Conservation (phyloP, 768 basidiomycete species). For the Fistulinella prunicolor region DNA sequence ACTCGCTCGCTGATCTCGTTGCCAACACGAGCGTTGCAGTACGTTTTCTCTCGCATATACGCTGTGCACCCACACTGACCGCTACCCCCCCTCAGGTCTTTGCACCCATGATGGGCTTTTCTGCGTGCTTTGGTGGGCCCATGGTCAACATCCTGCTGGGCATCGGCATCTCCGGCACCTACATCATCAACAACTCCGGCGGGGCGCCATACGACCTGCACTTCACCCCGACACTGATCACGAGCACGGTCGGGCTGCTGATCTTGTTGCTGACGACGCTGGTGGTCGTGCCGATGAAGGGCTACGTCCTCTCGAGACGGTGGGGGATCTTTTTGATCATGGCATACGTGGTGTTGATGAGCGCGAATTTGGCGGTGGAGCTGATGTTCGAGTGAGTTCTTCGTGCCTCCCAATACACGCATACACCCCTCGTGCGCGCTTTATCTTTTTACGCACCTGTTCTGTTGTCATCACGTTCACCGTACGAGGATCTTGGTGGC, state of each 20-base stretch:
- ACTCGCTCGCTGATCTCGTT: constrained; percentile 93
- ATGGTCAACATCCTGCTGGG: constrained; percentile 92
- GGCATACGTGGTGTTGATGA: constrained; percentile 76
- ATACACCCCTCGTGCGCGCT: too few species aligned
- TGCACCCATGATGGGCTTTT: constrained; percentile 92
- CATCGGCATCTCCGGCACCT: constrained; percentile 87
- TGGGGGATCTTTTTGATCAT: constrained; percentile 83
- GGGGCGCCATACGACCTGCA: constrained; percentile 62
- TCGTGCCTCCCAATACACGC: too few species aligned
- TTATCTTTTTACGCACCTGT: too few species aligned
- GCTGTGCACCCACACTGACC: not conserved
- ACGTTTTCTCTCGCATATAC: constrained; percentile 27
- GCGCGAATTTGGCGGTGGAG: constrained; percentile 77
- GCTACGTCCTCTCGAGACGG: constrained; percentile 69
- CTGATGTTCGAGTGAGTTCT: constrained; percentile 29
- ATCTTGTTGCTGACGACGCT: constrained; percentile 70
- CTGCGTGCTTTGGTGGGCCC: constrained; percentile 90
- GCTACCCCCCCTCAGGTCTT: constrained; percentile 50
- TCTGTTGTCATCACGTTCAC: too few species aligned
- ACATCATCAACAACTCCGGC: constrained; percentile 64
- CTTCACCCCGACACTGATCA: constrained; percentile 80
- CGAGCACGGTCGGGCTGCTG: constrained; percentile 82
- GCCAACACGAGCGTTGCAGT: constrained; percentile 95
- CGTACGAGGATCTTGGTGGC: too few species aligned
- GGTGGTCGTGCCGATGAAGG: constrained; percentile 81